These are phyloP conservation scores for Fonsecaea multimorphosa DNA, from an alignment of 2,329 filamentous ascomycete species.

Conservation along the genomic window DNA sequence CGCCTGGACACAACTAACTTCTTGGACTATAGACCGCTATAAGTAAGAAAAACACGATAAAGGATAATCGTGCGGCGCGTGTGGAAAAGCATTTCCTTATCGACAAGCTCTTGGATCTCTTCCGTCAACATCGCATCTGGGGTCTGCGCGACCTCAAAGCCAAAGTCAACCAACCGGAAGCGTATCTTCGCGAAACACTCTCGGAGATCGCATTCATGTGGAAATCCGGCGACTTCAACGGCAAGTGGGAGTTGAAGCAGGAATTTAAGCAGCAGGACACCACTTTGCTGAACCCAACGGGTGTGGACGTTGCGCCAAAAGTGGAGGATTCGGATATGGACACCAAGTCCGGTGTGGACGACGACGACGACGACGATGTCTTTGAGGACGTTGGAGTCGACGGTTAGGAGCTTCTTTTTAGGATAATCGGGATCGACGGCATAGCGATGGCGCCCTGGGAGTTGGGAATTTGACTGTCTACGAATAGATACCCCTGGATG, in stretches of 20 bases:
- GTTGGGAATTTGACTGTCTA: conserved; percentile 27
- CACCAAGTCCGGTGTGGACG: conserved; percentile 33
- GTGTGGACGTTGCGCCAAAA: conserved; percentile 35
- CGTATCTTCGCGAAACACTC: conserved; percentile 85
- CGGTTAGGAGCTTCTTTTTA: not conserved
- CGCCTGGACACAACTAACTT: not conserved
- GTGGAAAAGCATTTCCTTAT: conserved; percentile 87
- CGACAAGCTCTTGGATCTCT: conserved; percentile 82
- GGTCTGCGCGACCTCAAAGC: conserved; percentile 85
- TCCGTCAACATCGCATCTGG: conserved; percentile 89
- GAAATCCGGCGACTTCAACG: conserved; percentile 39
- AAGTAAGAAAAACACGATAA: conserved; percentile 53
- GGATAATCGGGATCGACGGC: not conserved
- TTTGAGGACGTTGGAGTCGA: conserved; percentile 38
- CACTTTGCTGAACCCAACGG: conserved; percentile 36
- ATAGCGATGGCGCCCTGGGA: conserved; percentile 48
- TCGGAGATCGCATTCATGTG: conserved; percentile 53
- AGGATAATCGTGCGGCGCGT: conserved; percentile 84
- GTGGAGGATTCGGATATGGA: conserved; percentile 38
- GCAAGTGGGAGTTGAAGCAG: conserved; percentile 44
- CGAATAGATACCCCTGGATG: conserved; percentile 45
- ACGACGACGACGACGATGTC: conserved; percentile 38
- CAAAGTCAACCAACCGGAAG: conserved; percentile 82
- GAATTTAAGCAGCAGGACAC: conserved; percentile 46
- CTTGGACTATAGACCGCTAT: conserved; percentile 36